Evolutionary conservation across 2,329 filamentous ascomycete species (phyloP).

Genomic region (Penicillium brasilianum): DNA sequence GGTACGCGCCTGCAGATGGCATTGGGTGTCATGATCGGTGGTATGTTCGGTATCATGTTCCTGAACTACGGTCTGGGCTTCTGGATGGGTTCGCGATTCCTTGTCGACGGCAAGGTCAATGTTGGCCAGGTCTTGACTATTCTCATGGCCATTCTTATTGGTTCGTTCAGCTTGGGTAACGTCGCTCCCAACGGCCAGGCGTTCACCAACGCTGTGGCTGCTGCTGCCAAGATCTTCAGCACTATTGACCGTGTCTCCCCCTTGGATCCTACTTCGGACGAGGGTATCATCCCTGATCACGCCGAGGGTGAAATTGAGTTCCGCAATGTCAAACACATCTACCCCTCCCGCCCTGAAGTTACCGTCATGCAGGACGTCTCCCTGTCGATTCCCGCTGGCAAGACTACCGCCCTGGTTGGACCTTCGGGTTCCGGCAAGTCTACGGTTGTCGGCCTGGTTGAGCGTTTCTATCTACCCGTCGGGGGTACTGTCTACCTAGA

Average conservation of each 20-base stretch:
- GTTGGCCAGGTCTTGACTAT: slow-evolving; percentile 80
- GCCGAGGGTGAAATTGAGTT: slow-evolving; percentile 81
- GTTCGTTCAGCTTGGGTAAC: slow-evolving; percentile 87
- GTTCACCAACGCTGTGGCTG: slow-evolving; percentile 81
- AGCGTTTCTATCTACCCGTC: slow-evolving; percentile 92
- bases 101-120: slow-evolving; percentile 68
- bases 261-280: slow-evolving; percentile 73
- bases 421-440: slow-evolving; percentile 94
- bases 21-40: slow-evolving; percentile 78
- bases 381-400: slow-evolving; percentile 81
- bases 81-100: slow-evolving; percentile 81
- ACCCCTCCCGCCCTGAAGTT: slow-evolving; percentile 90
- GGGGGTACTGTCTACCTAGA: slow-evolving; percentile 79
- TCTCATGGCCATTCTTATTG: slow-evolving; percentile 88
- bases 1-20: slow-evolving; percentile 76
- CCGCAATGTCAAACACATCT: slow-evolving; percentile 85
- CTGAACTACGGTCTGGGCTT: slow-evolving; percentile 87
- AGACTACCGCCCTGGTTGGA: slow-evolving; percentile 90
- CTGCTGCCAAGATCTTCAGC: slow-evolving; percentile 88
- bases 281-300: slow-evolving; percentile 73
- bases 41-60: slow-evolving; percentile 83
- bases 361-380: slow-evolving; percentile 84
- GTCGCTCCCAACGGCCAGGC: slow-evolving; percentile 84
- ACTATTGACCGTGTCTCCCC: slow-evolving; percentile 90
- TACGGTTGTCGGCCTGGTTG: slow-evolving; percentile 89